These are phyloP conservation scores for Dendrobium nobile DNA, from an alignment of 106 monocot genomes.

Conservation along the genomic window DNA sequence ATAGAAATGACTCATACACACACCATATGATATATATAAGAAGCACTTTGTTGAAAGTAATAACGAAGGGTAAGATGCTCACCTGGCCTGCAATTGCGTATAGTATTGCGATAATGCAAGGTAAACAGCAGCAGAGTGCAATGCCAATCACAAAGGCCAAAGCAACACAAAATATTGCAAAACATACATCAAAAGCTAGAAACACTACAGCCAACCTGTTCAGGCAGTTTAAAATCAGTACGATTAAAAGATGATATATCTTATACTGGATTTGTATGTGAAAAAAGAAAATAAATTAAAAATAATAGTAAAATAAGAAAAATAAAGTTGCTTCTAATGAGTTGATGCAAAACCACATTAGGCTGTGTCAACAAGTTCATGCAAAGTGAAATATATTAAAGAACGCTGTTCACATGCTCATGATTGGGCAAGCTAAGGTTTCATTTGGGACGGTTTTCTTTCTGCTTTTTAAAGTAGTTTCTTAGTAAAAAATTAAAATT, in stretches of 20 bases:
- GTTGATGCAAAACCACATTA: no score
- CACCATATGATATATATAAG: neutral
- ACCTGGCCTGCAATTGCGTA: constrained; percentile 86
- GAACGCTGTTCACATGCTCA: no score
- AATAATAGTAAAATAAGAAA: no score
- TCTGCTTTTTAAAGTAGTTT: no score
- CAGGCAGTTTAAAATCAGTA: neutral
- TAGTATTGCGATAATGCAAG: constrained; percentile 87
- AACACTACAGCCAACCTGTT: constrained; percentile 72
- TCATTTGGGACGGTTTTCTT: no score
- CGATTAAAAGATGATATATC: neutral
- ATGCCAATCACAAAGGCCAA: constrained; percentile 82
- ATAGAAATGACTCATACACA: neutral
- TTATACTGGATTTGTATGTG: neutral
- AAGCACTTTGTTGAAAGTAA: neutral
- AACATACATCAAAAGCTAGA: constrained; percentile 79
- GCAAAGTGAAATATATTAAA: no score
- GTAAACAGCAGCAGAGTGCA: constrained; percentile 85
- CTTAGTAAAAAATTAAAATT: no score
- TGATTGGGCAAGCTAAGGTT: no score
- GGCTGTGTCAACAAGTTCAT: no score
- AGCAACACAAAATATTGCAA: constrained; percentile 72
- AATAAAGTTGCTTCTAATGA: no score
- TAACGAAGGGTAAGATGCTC: neutral
- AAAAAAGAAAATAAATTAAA: no score